Evolutionary conservation across 2,329 filamentous ascomycete species (phyloP).

Genomic region (Cordyceps pruinosa): DNA sequence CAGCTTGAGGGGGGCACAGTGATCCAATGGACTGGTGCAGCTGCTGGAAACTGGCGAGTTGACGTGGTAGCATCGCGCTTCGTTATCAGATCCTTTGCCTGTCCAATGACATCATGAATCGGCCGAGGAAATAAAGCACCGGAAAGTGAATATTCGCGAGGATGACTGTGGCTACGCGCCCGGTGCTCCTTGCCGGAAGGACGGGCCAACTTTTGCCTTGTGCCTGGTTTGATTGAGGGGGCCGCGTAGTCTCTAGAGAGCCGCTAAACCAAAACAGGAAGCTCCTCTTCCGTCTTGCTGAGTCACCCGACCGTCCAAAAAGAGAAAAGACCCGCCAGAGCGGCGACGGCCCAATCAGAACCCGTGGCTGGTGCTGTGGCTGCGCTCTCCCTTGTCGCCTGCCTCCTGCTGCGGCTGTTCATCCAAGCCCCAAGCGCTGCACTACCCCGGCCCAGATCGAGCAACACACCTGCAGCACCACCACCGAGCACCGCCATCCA

Average conservation of each 20-base stretch:
- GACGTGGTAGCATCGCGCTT: not conserved
- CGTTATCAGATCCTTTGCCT: slow-evolving; percentile 4
- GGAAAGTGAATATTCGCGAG: not conserved
- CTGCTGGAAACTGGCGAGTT: not conserved
- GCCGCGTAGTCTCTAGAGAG: not conserved
- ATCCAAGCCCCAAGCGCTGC: slow-evolving; percentile 3
- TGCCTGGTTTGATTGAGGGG: not conserved
- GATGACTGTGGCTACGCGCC: not conserved
- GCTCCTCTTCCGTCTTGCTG: not conserved
- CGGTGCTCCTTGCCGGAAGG: too few species aligned
- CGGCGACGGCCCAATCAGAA: not conserved
- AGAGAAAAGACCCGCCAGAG: not conserved
- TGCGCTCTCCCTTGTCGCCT: slow-evolving; percentile 1
- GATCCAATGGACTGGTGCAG: not conserved
- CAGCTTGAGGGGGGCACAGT: not conserved
- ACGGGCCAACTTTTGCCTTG: not conserved
- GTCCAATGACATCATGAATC: slow-evolving; percentile 1
- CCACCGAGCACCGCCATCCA: not conserved
- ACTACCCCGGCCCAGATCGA: slow-evolving; percentile 10
- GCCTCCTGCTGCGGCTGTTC: not conserved
- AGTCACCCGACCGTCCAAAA: not conserved
- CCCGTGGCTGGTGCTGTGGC: not conserved
- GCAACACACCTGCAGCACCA: slow-evolving; percentile 12
- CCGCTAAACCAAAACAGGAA: not conserved
- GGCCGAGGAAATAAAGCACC: not conserved